Percentiles rank a stretch among this genome's conserved stretches.
These are phyloP conservation scores for Chamaecyparis obtusa DNA, from an alignment of 75 land plant genomes.

Conservation along the genomic window DNA sequence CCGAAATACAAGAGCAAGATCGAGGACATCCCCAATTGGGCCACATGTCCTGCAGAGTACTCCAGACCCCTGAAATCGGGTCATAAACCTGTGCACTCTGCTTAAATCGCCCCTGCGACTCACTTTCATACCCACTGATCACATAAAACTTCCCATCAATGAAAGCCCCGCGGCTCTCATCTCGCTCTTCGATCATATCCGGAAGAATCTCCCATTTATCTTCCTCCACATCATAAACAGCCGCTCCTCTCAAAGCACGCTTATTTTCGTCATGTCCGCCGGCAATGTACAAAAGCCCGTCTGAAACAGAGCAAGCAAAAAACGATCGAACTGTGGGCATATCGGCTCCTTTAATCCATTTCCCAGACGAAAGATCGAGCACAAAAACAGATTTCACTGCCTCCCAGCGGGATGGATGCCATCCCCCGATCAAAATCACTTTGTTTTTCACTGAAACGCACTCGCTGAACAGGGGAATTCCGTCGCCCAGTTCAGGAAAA, in stretches of 20 bases:
- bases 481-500: neutral
- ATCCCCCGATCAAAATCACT: conserved; percentile 31
- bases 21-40: neutral
- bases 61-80: conserved; percentile 12
- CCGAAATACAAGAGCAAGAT: neutral
- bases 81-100: conserved; percentile 24
- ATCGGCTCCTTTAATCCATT: conserved; percentile 22
- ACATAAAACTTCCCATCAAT: conserved; percentile 21
- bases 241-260: conserved; percentile 25
- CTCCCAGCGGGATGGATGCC: conserved; percentile 29
- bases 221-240: conserved; percentile 19
- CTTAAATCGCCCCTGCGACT: conserved; percentile 27
- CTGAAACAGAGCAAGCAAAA: conserved; percentile 24
- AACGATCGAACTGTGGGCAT: conserved; percentile 29
- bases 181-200: conserved; percentile 30
- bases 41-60: conserved; percentile 22
- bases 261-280: conserved; percentile 44
- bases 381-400: conserved; percentile 22
- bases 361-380: conserved; percentile 14
- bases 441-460: conserved; percentile 16
- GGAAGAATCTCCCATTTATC: conserved; percentile 33
- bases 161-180: conserved; percentile 24
- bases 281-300: conserved; percentile 22
- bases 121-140: conserved; percentile 30
- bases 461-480: neutral